These are phyloP conservation scores for Hagleromyces aurorensis DNA, from an alignment of 805 yeast genomes.

Conservation along the genomic window DNA sequence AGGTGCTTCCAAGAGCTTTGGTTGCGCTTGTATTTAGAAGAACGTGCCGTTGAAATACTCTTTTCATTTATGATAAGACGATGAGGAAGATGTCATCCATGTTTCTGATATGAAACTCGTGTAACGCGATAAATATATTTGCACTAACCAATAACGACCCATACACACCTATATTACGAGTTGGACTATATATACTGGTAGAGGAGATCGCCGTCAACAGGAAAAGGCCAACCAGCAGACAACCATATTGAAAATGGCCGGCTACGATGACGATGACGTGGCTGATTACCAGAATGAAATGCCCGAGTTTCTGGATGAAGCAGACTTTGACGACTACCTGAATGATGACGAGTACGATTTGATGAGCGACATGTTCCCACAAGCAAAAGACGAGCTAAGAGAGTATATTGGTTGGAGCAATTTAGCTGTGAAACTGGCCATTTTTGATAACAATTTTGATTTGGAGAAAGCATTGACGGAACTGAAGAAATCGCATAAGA, in stretches of 20 bases:
- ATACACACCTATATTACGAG: too few species aligned
- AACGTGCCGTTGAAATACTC: too few species aligned
- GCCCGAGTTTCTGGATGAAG: constrained; percentile 33
- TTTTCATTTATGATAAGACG: too few species aligned
- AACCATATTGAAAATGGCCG: constrained; percentile 16
- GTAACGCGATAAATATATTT: too few species aligned
- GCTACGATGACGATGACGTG: constrained; percentile 18
- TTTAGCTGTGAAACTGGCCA: constrained; percentile 41
- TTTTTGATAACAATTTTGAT: constrained; percentile 46
- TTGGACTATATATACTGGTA: too few species aligned
- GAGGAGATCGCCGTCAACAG: too few species aligned
- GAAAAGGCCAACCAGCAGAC: too few species aligned
- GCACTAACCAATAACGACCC: too few species aligned
- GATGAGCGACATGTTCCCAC: constrained; percentile 41
- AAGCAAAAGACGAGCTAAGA: constrained; percentile 32
- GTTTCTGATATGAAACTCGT: too few species aligned
- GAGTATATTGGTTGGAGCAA: constrained; percentile 38
- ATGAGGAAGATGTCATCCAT: too few species aligned
- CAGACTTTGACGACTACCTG: constrained; percentile 31
- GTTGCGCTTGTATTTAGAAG: too few species aligned
- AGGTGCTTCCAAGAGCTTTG: too few species aligned
- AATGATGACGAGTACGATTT: constrained; percentile 33
- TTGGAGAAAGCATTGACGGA: constrained; percentile 40
- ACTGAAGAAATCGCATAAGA: constrained; percentile 22
- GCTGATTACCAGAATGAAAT: constrained; percentile 27